Evolutionary conservation across 192 early-diverging fungal species (phyloP).

Genomic region (Phlyctochytrium planicorne): DNA sequence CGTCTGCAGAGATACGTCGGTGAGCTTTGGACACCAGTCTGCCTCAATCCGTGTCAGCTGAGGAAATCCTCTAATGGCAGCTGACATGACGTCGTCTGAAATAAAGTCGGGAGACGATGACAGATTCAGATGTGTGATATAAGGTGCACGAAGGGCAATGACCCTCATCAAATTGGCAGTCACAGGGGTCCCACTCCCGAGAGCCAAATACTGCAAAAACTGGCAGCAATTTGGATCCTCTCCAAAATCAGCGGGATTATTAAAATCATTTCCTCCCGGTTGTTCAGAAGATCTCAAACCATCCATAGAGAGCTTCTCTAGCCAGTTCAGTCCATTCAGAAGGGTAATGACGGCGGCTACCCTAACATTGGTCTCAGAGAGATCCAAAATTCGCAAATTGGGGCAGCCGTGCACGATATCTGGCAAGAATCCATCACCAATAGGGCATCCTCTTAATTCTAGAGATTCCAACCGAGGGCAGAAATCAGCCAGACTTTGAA

Average conservation of each 20-base stretch:
- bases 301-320: constrained; percentile 16
- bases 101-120: not conserved
- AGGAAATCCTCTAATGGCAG: not conserved
- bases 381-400: constrained; percentile 13
- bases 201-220: not conserved
- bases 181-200: not conserved
- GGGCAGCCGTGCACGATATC: constrained; percentile 23
- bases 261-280: not conserved
- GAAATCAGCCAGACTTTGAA: constrained; percentile 28
- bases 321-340: constrained; percentile 9
- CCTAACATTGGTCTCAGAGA: constrained; percentile 23
- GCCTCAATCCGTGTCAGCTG: not conserved
- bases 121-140: not conserved
- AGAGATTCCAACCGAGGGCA: constrained; percentile 17
- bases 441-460: constrained; percentile 27
- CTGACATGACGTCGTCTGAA: not conserved
- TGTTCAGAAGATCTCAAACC: not conserved
- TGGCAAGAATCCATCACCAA: constrained; percentile 29
- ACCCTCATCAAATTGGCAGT: not conserved
- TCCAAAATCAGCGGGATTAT: not conserved
- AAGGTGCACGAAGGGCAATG: not conserved
- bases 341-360: constrained; percentile 12
- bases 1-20: constrained; percentile 4
- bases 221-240: not conserved
- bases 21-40: constrained; percentile 7